Percentiles rank a stretch among this genome's conserved stretches.
Evolutionary conservation across 768 basidiomycete genomes (phyloP).

Genomic region (Russula sp.): DNA sequence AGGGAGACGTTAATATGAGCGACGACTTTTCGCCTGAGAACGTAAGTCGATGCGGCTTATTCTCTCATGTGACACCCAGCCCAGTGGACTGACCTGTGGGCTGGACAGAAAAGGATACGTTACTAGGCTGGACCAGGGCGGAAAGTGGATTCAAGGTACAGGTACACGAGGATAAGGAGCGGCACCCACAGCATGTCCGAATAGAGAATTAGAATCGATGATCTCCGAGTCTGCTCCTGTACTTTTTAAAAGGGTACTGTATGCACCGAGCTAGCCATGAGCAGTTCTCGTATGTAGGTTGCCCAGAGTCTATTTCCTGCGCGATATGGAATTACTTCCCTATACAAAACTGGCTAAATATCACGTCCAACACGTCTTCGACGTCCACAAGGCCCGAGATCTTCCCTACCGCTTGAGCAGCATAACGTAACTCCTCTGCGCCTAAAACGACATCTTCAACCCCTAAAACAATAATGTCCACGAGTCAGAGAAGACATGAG

Average conservation of each 20-base stretch:
- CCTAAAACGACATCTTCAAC: conserved; percentile 73
- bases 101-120: conserved; percentile 16
- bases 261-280: background rate
- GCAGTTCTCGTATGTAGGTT: background rate
- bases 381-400: conserved; percentile 78
- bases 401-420: conserved; percentile 76
- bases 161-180: background rate
- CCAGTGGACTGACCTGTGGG: background rate
- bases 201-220: conserved; percentile 9
- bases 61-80: background rate
- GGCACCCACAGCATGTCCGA: conserved; percentile 16
- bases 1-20: conserved; percentile 28
- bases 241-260: background rate
- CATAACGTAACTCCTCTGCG: conserved; percentile 87
- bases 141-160: background rate
- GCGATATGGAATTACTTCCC: conserved; percentile 15
- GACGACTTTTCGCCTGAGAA: conserved; percentile 13
- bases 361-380: conserved; percentile 78
- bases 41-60: background rate
- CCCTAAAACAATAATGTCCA: conserved; percentile 39
- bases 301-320: background rate
- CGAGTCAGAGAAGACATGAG: conserved; percentile 7
- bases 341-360: conserved; percentile 80
- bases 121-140: background rate
- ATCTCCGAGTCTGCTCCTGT: background rate